Base-by-base conservation (phyloP, 2,329 filamentous ascomycete species). In the Beauveria asiatica region DNA sequence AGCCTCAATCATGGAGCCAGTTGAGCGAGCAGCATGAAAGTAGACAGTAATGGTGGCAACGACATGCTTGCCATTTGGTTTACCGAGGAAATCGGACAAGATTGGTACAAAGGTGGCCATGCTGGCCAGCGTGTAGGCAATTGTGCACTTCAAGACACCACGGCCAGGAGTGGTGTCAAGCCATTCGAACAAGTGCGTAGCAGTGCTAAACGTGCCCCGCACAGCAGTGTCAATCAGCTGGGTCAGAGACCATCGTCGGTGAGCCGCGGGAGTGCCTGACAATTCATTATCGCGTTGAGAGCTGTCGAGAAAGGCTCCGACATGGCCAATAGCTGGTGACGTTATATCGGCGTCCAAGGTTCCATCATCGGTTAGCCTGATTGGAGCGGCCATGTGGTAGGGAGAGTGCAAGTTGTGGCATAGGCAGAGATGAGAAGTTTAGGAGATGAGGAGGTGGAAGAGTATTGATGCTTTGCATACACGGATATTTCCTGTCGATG, bases 31-130 rank as follows among this genome's bases (percentile, higher is more conserved):
- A 2, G 92, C 90, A 71, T 96, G 90, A 69, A 96, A 96, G 69
- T 95, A 96, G 7, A 96, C 91, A 0, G 89, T 92, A 59, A 96
- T 86, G 3, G 91, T 96, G 42, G 90, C 90, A 59, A 95, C 90
- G 69, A 95, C 86, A 73, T 96, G 92, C 70, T 96, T 96, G 49
- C 90, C 90, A 74, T 95, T 90, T 67, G 90, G 88, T 62, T 85
- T 80, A 6, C 92, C 92, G n/a, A 96, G 78, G 59, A 90, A 81
- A 6, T 78, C 76, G 8, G 90, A 85, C 53, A 95, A 79, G 3
- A 82, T 80, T 2, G 85, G 82, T 56, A 89, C 83, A 67, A 95
- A 92, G 0, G 91, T 96, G 37, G 86, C 90, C 73, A 95, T 76
- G 63, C 89, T 92, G 13, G 88, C 92, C 44, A 96, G 73, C 3